Evolutionary conservation across 2,329 filamentous ascomycete species (phyloP).

Genomic region (Cytospora paraplurivora): DNA sequence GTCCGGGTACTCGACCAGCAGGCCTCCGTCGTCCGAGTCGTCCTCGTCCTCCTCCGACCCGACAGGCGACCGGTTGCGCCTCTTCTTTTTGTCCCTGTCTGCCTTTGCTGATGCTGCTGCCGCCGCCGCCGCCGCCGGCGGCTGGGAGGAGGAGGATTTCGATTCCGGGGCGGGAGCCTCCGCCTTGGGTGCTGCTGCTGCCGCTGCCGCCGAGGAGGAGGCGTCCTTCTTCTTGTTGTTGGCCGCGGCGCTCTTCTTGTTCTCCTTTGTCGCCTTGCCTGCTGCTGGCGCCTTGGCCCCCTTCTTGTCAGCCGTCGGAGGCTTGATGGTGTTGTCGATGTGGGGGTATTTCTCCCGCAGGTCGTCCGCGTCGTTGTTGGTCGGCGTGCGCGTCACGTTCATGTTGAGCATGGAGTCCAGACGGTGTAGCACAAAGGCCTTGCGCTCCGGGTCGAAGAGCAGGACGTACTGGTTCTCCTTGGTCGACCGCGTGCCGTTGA

Average conservation of each 20-base stretch:
- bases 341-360: slow-evolving; percentile 70
- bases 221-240: slow-evolving; percentile 17
- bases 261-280: slow-evolving; percentile 31
- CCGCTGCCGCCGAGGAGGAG: no score
- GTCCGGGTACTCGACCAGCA: slow-evolving; percentile 63
- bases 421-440: slow-evolving; percentile 80
- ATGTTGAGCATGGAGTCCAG: slow-evolving; percentile 83
- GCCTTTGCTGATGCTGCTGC: no score
- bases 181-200: slow-evolving; percentile 31
- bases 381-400: slow-evolving; percentile 75
- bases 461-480: slow-evolving; percentile 64
- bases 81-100: slow-evolving; percentile 38
- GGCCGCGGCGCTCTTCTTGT: slow-evolving; percentile 17
- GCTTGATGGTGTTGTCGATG: slow-evolving; percentile 47
- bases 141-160: slow-evolving; percentile 18
- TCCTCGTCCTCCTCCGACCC: slow-evolving; percentile 35
- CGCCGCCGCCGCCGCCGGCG: slow-evolving; percentile 30
- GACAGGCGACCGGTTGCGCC: slow-evolving; percentile 15
- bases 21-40: slow-evolving; percentile 58
- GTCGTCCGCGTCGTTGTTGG: slow-evolving; percentile 62
- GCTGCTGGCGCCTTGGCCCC: slow-evolving; percentile 32
- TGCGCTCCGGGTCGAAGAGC: slow-evolving; percentile 72
- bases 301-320: slow-evolving; percentile 33
- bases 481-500: slow-evolving; percentile 57
- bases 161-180: slow-evolving; percentile 30